phyloP scores from a whole-genome alignment of 257 asterid genomes.

The Petunia secreta region DNA sequence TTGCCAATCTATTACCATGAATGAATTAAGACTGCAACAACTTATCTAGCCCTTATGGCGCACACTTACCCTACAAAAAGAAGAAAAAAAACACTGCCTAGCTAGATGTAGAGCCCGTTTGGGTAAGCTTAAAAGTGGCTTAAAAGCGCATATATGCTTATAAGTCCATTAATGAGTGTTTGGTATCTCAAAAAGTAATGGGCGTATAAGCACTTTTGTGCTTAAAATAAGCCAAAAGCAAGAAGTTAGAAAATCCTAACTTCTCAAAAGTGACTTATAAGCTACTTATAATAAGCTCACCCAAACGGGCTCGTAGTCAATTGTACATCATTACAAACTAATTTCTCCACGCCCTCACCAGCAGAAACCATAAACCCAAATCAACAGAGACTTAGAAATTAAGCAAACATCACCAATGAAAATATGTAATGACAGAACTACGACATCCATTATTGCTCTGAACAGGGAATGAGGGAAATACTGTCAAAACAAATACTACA shows the following conservation, averaged over 20 bases:
- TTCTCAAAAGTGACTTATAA: no score
- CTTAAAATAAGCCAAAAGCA: no score
- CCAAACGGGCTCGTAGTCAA: no score
- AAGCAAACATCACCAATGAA: neutral
- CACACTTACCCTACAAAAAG: neutral
- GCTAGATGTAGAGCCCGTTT: neutral
- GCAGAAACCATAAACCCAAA: neutral
- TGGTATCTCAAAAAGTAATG: no score
- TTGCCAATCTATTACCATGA: neutral
- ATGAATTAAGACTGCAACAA: neutral
- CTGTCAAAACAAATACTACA: slow-evolving; percentile 15
- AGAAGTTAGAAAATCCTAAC: no score
- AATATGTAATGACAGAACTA: neutral
- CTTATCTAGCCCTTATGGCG: neutral
- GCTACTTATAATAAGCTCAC: no score
- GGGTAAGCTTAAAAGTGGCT: no score
- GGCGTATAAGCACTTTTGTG: no score
- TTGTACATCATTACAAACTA: neutral
- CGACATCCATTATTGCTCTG: neutral
- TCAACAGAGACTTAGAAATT: neutral
- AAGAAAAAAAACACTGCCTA: neutral
- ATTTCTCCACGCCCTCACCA: neutral
- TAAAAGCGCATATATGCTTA: no score
- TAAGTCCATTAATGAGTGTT: no score
- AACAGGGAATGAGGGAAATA: slow-evolving; percentile 4